phyloP scores from a whole-genome alignment of 805 yeast species.

The Candida quercuum region DNA sequence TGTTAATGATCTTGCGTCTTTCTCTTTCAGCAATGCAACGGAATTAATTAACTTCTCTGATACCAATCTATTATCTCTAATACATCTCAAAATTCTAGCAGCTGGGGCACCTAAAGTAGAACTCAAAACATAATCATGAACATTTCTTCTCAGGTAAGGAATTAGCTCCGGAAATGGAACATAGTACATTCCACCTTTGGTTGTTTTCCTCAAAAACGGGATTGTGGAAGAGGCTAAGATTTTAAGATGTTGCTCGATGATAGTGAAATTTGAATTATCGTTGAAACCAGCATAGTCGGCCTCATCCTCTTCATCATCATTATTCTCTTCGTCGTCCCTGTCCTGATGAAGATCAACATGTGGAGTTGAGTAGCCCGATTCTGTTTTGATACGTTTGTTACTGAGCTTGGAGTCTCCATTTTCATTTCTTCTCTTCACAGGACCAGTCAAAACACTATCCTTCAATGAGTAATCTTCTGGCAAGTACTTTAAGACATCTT shows the following conservation, averaged over 20 bases:
- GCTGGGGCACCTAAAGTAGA: constrained; percentile 62
- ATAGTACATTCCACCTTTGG: constrained; percentile 51
- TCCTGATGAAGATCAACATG: constrained; percentile 15
- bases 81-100: constrained; percentile 70
- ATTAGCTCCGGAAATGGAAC: constrained; percentile 56
- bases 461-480: constrained; percentile 39
- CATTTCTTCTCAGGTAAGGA: constrained; percentile 39
- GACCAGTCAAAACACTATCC: constrained; percentile 38
- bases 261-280: constrained; percentile 25
- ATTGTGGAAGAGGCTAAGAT: constrained; percentile 50
- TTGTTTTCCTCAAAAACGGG: constrained; percentile 56
- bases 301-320: constrained; percentile 24
- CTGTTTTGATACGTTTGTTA: constrained; percentile 37
- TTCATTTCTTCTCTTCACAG: constrained; percentile 30
- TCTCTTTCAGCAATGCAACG: constrained; percentile 70
- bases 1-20: constrained; percentile 66
- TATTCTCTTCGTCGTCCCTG: constrained; percentile 23
- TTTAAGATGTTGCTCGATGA: constrained; percentile 62
- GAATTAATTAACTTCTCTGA: constrained; percentile 84
- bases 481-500: constrained; percentile 35
- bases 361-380: constrained; percentile 27
- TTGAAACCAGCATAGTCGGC: constrained; percentile 24
- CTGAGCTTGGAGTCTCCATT: constrained; percentile 12
- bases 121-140: constrained; percentile 53
- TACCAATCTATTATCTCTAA: constrained; percentile 61